phyloP scores from a whole-genome alignment of 805 yeast genomes.

The Yamadazyma tumulicola region DNA sequence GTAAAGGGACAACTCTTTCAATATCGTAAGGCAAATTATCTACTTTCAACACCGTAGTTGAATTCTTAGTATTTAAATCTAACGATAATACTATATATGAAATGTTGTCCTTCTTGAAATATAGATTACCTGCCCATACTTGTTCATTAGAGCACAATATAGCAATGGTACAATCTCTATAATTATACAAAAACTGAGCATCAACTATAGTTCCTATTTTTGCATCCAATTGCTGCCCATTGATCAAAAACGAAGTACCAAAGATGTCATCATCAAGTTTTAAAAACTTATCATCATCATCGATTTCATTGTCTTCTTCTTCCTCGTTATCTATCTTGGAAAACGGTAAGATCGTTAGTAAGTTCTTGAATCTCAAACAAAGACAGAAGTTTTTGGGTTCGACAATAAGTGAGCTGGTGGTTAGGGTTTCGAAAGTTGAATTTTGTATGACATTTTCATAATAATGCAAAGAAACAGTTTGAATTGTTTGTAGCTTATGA shows the following conservation, averaged over 20 bases:
- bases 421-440: constrained; percentile 41
- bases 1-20: constrained; percentile 59
- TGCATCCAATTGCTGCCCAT: constrained; percentile 53
- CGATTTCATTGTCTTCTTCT: constrained; percentile 16
- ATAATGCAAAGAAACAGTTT: constrained; percentile 77
- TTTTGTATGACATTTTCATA: constrained; percentile 69
- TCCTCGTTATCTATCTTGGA: constrained; percentile 42
- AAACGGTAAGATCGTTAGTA: constrained; percentile 71
- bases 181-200: constrained; percentile 66
- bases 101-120: constrained; percentile 59
- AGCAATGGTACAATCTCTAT: constrained; percentile 79
- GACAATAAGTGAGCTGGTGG: constrained; percentile 45
- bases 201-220: constrained; percentile 65
- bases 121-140: constrained; percentile 78
- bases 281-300: constrained; percentile 3
- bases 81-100: constrained; percentile 63
- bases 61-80: constrained; percentile 52
- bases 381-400: constrained; percentile 61
- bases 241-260: constrained; percentile 56
- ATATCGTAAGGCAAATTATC: constrained; percentile 72
- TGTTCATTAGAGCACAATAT: constrained; percentile 51
- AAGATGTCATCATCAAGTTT: constrained; percentile 23
- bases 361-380: constrained; percentile 60
- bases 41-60: constrained; percentile 66
- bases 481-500: constrained; percentile 44